These are phyloP conservation scores for Acrodontium crateriforme DNA, from an alignment of 2,329 filamentous ascomycete species.

Conservation along the genomic window DNA sequence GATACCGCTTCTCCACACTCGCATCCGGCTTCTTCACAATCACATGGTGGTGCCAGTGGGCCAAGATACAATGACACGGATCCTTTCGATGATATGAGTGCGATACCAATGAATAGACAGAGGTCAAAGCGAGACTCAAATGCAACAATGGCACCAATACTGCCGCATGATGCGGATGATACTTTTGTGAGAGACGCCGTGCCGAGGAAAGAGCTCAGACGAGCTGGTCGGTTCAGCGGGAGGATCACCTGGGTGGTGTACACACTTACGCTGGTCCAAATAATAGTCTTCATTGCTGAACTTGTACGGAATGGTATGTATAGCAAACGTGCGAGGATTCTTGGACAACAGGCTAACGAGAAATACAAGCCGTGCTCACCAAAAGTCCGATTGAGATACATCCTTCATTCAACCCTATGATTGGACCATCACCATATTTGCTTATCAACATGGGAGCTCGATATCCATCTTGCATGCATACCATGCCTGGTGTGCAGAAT, in stretches of 20 bases:
- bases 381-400: slow-evolving; percentile 65
- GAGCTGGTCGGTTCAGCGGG: slow-evolving; percentile 39
- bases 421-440: slow-evolving; percentile 78
- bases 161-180: slow-evolving; percentile 26
- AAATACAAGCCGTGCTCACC: slow-evolving; percentile 51
- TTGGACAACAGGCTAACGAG: slow-evolving; percentile 3
- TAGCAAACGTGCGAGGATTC: not conserved
- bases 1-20: slow-evolving; percentile 16
- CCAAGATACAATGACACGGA: slow-evolving; percentile 30
- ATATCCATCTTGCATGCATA: slow-evolving; percentile 91
- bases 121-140: slow-evolving; percentile 25
- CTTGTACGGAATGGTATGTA: slow-evolving; percentile 69
- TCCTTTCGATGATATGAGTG: slow-evolving; percentile 34
- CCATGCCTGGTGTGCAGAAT: slow-evolving; percentile 44
- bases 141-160: slow-evolving; percentile 24
- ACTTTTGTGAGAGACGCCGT: slow-evolving; percentile 24
- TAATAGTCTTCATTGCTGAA: slow-evolving; percentile 79
- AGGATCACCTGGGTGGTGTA: slow-evolving; percentile 71
- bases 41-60: slow-evolving; percentile 47
- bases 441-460: slow-evolving; percentile 95
- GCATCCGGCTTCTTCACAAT: slow-evolving; percentile 14
- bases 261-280: slow-evolving; percentile 59
- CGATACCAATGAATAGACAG: slow-evolving; percentile 31
- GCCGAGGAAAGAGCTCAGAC: slow-evolving; percentile 11
- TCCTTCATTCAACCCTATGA: slow-evolving; percentile 90